These are phyloP conservation scores for Musa acuminata DNA, from an alignment of 176 grass and related monocot genomes.

Conservation along the genomic window DNA sequence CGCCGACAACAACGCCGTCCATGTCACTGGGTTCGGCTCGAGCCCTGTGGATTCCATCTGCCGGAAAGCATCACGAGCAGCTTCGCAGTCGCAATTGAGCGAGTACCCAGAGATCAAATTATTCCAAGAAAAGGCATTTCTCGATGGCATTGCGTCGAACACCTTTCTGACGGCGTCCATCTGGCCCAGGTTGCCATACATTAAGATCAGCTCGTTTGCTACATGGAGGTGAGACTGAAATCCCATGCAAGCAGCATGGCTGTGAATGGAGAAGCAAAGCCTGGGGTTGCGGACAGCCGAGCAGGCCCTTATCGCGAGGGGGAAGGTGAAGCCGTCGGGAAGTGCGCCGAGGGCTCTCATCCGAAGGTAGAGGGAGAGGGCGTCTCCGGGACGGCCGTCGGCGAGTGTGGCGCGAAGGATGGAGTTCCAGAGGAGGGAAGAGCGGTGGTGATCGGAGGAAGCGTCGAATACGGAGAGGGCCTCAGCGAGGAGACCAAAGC, in stretches of 20 bases:
- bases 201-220: conserved; percentile 33
- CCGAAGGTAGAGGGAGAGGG: conserved; percentile 35
- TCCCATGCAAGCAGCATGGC: conserved; percentile 33
- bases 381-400: conserved; percentile 9
- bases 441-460: conserved; percentile 8
- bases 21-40: conserved; percentile 31
- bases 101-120: conserved; percentile 49
- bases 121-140: conserved; percentile 44
- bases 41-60: conserved; percentile 15
- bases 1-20: conserved; percentile 46
- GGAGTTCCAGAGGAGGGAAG: conserved; percentile 38
- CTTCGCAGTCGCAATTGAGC: conserved; percentile 16
- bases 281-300: neutral
- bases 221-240: conserved; percentile 38
- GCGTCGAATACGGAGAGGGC: neutral
- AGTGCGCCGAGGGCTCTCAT: conserved; percentile 37
- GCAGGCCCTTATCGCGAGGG: conserved; percentile 37
- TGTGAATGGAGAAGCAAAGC: conserved; percentile 26
- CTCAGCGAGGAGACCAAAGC: neutral
- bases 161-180: conserved; percentile 18
- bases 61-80: conserved; percentile 18
- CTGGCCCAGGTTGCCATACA: conserved; percentile 30
- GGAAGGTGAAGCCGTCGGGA: conserved; percentile 53
- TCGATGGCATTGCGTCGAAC: conserved; percentile 45
- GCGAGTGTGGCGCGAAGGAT: conserved; percentile 36